Conservation (phyloP, 1,284 basidiomycete species). For the Fistulina hepatica region DNA sequence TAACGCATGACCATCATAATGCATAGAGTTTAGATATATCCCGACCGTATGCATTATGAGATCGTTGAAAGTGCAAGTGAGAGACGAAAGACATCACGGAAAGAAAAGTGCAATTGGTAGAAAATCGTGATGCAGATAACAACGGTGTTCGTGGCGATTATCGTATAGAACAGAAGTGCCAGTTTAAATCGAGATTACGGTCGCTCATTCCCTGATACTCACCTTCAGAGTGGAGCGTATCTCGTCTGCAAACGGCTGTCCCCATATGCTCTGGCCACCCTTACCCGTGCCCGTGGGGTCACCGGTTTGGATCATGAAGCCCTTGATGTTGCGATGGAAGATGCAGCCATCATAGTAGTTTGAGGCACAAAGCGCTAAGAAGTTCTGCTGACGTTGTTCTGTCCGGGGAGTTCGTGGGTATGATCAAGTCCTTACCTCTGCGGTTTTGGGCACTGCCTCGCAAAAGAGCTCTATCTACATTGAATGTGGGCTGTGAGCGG, state of each 20-base stretch:
- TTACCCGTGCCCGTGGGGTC: conserved; percentile 77
- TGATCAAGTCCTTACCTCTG: conserved; percentile 52
- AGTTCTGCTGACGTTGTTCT: conserved; percentile 53
- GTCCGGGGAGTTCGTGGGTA: conserved; percentile 8
- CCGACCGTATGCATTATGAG: too few relatives aligned
- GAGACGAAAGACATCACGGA: too few relatives aligned
- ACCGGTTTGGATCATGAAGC: conserved; percentile 93
- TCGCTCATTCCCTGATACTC: too few relatives aligned
- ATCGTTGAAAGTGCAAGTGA: too few relatives aligned
- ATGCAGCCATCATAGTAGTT: conserved; percentile 80
- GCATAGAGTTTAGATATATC: too few relatives aligned
- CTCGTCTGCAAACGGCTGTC: conserved; percentile 82
- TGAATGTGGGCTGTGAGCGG: conserved; percentile 4
- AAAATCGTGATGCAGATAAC: too few relatives aligned
- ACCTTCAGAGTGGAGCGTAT: conserved; percentile 87
- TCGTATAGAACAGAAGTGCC: too few relatives aligned
- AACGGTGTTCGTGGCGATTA: too few relatives aligned
- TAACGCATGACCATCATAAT: conserved; percentile 7
- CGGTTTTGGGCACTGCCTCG: conserved; percentile 87
- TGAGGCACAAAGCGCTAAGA: conserved; percentile 86
- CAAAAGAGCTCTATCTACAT: conserved; percentile 91
- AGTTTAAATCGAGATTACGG: too few relatives aligned
- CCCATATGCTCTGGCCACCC: conserved; percentile 81
- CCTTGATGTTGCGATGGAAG: conserved; percentile 90
- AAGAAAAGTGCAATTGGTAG: too few relatives aligned